Percentiles rank a stretch among this genome's conserved stretches.
Conservation (phyloP, 1,284 basidiomycete species). For the Ceratobasidium sp. region DNA sequence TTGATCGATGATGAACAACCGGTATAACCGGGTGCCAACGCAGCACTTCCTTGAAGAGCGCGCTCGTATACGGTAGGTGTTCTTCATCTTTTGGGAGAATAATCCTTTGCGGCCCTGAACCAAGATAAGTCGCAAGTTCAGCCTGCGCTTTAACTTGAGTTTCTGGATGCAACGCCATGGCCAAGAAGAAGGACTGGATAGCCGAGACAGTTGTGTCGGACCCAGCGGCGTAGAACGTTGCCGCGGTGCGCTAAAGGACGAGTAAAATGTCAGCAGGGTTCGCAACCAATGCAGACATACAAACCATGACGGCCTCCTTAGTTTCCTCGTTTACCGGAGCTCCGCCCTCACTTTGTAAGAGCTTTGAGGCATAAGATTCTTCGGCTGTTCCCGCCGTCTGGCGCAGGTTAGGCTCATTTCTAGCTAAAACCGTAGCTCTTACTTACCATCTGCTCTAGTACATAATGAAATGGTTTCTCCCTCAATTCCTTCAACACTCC, state of each 20-base stretch:
- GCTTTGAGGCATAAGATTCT: constrained; percentile 46
- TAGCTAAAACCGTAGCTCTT: neutral
- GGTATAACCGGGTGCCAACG: constrained; percentile 2
- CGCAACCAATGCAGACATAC: neutral
- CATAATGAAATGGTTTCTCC: no score
- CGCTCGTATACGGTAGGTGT: constrained; percentile 44
- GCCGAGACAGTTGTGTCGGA: constrained; percentile 37
- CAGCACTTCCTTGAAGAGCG: constrained; percentile 44
- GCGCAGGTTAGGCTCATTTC: neutral
- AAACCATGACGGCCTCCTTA: constrained; percentile 45
- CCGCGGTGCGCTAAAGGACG: constrained; percentile 43
- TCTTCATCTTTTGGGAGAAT: constrained; percentile 39
- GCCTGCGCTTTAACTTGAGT: constrained; percentile 9
- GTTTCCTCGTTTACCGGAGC: constrained; percentile 44
- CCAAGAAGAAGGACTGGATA: constrained; percentile 23
- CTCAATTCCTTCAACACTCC: no score
- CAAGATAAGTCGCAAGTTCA: neutral
- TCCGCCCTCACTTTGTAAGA: constrained; percentile 43
- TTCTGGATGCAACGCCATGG: constrained; percentile 8
- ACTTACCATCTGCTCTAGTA: no score
- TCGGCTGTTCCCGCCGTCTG: constrained; percentile 47
- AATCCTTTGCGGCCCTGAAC: neutral
- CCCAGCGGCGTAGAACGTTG: no score
- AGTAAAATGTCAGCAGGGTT: neutral
- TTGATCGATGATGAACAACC: no score